phyloP scores from a whole-genome alignment of 2,329 filamentous ascomycete genomes.

The Aspergillaceae sp. region DNA sequence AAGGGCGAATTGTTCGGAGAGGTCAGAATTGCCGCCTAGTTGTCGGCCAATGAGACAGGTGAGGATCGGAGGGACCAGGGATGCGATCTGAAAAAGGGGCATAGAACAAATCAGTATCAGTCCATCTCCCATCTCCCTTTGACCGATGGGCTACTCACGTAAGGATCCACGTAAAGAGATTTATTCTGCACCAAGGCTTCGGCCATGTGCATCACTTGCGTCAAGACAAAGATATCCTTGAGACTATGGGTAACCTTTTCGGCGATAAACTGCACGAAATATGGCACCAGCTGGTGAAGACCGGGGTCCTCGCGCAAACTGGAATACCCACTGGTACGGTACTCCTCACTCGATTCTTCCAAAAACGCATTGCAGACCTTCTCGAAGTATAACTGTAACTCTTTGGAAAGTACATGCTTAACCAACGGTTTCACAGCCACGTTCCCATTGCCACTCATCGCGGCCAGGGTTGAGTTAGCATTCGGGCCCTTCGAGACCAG shows the following conservation, averaged over 20 bases:
- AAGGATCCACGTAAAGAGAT: slow-evolving; percentile 65
- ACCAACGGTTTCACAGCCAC: slow-evolving; percentile 79
- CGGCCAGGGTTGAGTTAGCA: slow-evolving; percentile 75
- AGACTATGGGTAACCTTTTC: slow-evolving; percentile 93
- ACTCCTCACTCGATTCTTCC: slow-evolving; percentile 78
- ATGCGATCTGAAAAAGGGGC: slow-evolving; percentile 40
- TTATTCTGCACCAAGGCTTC: slow-evolving; percentile 76
- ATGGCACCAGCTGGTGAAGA: slow-evolving; percentile 88
- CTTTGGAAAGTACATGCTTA: slow-evolving; percentile 92
- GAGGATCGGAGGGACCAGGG: slow-evolving; percentile 74
- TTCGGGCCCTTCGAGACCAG: slow-evolving; percentile 82
- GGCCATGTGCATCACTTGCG: slow-evolving; percentile 85
- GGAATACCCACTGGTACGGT: slow-evolving; percentile 75
- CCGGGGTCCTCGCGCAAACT: slow-evolving; percentile 84
- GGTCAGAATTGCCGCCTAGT: slow-evolving; percentile 52
- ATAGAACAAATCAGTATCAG: slow-evolving; percentile 3
- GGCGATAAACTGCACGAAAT: slow-evolving; percentile 91
- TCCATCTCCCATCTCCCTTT: background rate
- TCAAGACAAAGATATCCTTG: slow-evolving; percentile 79
- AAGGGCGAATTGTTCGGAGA: slow-evolving; percentile 62
- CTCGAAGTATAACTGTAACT: slow-evolving; percentile 93
- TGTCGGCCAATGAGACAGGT: slow-evolving; percentile 84
- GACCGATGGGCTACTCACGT: slow-evolving; percentile 36
- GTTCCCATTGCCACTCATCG: slow-evolving; percentile 74
- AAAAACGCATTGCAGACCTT: slow-evolving; percentile 84